A percentile compares a stretch with the other conserved stretches of the same genome.
phyloP scores from a whole-genome alignment of 2,329 filamentous ascomycete genomes.

The Exophiala sideris region DNA sequence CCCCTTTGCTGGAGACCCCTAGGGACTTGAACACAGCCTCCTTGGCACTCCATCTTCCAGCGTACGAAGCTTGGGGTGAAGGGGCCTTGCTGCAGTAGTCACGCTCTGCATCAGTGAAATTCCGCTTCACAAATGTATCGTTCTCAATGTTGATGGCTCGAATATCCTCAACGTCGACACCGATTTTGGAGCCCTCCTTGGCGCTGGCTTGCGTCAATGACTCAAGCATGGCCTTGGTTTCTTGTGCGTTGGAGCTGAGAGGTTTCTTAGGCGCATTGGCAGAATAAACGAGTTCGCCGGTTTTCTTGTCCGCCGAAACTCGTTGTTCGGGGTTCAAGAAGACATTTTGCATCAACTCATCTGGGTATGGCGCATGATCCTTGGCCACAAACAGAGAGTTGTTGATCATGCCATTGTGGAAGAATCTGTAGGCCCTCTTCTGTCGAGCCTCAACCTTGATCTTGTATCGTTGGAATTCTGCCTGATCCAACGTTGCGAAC shows the following conservation, averaged over 20 bases:
- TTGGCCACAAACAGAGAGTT: conserved; percentile 98
- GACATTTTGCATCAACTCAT: conserved; percentile 79
- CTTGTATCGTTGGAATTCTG: conserved; percentile 77
- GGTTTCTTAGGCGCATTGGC: conserved; percentile 64
- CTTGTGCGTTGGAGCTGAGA: conserved; percentile 55
- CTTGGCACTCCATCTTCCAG: conserved; percentile 94
- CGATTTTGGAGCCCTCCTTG: conserved; percentile 69
- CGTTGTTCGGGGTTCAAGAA: conserved; percentile 93
- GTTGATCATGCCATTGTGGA: conserved; percentile 97
- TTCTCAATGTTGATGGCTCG: conserved; percentile 87
- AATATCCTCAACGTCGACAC: conserved; percentile 91
- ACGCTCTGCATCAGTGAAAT: conserved; percentile 84
- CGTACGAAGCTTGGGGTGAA: conserved; percentile 83
- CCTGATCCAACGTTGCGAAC: conserved; percentile 86
- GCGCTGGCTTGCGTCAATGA: conserved; percentile 66
- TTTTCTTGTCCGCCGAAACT: conserved; percentile 82
- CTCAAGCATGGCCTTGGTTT: conserved; percentile 73
- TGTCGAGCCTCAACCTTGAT: conserved; percentile 86
- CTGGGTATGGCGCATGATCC: conserved; percentile 81
- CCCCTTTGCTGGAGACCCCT: conserved; percentile 80
- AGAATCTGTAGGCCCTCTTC: conserved; percentile 98
- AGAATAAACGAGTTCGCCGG: conserved; percentile 71
- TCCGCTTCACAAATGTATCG: conserved; percentile 88
- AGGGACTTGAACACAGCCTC: conserved; percentile 98
- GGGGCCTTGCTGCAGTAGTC: conserved; percentile 79